phyloP scores from a whole-genome alignment of 116 monocot genomes.

The Iris pallida region DNA sequence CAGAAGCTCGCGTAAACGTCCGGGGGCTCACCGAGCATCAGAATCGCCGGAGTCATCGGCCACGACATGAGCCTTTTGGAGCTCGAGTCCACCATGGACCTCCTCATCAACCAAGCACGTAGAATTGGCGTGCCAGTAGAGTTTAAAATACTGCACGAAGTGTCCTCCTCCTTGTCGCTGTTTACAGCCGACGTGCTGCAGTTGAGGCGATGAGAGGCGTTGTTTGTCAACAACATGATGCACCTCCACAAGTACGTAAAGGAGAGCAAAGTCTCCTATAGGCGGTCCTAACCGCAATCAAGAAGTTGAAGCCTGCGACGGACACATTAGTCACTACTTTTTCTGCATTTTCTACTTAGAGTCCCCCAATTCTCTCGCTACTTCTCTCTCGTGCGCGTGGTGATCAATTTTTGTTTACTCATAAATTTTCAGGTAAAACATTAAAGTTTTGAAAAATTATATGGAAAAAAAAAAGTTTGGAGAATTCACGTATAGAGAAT shows the following conservation, averaged over 20 bases:
- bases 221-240: no score
- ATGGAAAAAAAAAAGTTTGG: no score
- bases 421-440: no score
- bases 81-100: conserved; percentile 10
- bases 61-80: not conserved
- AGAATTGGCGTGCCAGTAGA: conserved; percentile 7
- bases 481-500: no score
- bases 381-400: no score
- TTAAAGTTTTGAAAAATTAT: no score
- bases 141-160: not conserved
- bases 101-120: conserved; percentile 4
- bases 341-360: no score
- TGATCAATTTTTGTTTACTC: no score
- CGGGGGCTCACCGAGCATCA: conserved; percentile 3
- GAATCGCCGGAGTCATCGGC: conserved; percentile 3
- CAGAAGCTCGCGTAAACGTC: not conserved
- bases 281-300: conserved; percentile 13
- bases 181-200: not conserved
- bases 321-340: conserved; percentile 24
- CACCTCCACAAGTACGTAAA: no score
- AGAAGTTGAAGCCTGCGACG: conserved; percentile 6
- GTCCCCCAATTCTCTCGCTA: no score
- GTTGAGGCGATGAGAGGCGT: no score
- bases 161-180: not conserved
- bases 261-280: no score